These are phyloP conservation scores for Debaryomyces coudertii DNA, from an alignment of 1,139 yeast genomes.

Conservation along the genomic window DNA sequence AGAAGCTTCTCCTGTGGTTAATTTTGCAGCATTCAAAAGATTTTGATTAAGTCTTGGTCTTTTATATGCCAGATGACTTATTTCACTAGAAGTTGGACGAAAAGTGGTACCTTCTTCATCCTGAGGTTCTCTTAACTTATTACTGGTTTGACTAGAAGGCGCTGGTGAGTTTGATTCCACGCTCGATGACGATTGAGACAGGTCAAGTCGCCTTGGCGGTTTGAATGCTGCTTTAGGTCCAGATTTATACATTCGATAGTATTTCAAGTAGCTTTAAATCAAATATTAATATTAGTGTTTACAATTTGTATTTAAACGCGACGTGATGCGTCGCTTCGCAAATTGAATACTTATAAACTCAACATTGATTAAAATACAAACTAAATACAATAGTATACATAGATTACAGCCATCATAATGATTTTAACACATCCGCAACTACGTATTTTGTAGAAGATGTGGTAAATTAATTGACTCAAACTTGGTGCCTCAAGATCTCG, in stretches of 20 bases:
- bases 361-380: background rate
- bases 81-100: constrained; percentile 1
- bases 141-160: background rate
- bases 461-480: background rate
- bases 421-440: background rate
- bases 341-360: background rate
- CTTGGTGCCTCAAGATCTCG: background rate
- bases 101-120: background rate
- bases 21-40: background rate
- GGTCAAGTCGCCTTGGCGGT: constrained; percentile 33
- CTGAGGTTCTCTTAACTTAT: background rate
- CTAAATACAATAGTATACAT: background rate
- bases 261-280: background rate
- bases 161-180: background rate
- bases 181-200: background rate
- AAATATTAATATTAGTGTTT: background rate
- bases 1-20: background rate
- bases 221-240: constrained; percentile 39
- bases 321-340: background rate
- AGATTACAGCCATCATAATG: background rate
- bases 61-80: background rate
- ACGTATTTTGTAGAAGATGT: background rate
- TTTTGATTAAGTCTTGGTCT: constrained; percentile 2
- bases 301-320: background rate
- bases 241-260: constrained; percentile 21